phyloP scores from a whole-genome alignment of 2,329 filamentous ascomycete species.

The Microdochium nivale region DNA sequence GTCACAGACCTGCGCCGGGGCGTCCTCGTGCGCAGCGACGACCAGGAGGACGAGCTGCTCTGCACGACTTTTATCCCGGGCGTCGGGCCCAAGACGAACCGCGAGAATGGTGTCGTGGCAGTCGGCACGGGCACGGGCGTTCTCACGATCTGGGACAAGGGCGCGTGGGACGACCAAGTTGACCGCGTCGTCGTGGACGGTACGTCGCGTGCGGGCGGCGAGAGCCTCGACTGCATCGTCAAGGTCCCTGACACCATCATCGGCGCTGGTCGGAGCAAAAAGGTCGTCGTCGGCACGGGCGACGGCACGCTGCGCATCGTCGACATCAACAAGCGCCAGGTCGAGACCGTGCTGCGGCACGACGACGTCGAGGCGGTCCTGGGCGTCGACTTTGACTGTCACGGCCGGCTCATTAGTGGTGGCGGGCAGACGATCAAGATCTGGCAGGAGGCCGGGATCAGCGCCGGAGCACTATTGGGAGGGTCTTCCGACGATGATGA shows the following conservation, averaged over 20 bases:
- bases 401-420: constrained; percentile 80
- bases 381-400: constrained; percentile 73
- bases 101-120: constrained; percentile 66
- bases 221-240: constrained; percentile 73
- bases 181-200: constrained; percentile 72
- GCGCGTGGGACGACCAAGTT: constrained; percentile 91
- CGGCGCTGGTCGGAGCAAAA: constrained; percentile 47
- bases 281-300: constrained; percentile 71
- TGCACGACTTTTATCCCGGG: constrained; percentile 72
- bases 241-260: constrained; percentile 63
- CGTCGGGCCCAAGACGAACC: constrained; percentile 55
- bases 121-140: constrained; percentile 71
- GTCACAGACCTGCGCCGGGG: constrained; percentile 83
- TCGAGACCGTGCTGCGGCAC: constrained; percentile 61
- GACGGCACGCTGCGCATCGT: constrained; percentile 75
- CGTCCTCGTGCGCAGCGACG: constrained; percentile 80
- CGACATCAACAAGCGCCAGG: constrained; percentile 63
- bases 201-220: constrained; percentile 51
- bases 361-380: constrained; percentile 84
- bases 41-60: constrained; percentile 91
- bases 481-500: constrained; percentile 36
- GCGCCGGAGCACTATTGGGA: constrained; percentile 25
- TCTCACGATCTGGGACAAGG: constrained; percentile 87
- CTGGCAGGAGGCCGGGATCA: constrained; percentile 66
- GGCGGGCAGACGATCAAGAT: constrained; percentile 83